These are phyloP conservation scores for Chlamydomonas incerta DNA, from an alignment of 139 green algal genomes.

Conservation along the genomic window DNA sequence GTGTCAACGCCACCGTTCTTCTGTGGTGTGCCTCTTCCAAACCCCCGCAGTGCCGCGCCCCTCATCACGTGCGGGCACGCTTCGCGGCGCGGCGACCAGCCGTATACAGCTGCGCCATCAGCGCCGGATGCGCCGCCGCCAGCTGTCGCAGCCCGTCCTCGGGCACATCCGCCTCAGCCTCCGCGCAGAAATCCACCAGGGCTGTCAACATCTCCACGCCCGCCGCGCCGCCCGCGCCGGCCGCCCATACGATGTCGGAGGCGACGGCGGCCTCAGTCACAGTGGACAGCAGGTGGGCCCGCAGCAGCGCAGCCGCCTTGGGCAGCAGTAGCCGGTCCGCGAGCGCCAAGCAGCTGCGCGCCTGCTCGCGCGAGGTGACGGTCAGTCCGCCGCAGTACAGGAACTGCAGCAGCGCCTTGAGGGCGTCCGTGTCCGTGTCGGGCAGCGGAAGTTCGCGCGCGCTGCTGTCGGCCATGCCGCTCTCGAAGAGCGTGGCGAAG, in stretches of 20 bases:
- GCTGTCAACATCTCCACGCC: neutral
- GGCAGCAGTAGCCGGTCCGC: constrained; percentile 6
- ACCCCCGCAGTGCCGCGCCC: no score
- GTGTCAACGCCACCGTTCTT: no score
- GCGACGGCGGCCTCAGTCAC: neutral
- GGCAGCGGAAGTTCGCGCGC: neutral
- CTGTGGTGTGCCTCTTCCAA: no score
- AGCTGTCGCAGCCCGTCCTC: no score
- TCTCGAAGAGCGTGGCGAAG: neutral
- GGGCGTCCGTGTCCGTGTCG: neutral
- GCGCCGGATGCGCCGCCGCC: no score
- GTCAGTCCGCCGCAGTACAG: neutral
- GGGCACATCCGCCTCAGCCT: no score
- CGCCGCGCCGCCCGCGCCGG: neutral
- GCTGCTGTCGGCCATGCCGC: neutral
- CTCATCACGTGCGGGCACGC: no score
- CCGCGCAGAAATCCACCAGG: neutral
- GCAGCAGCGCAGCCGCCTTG: neutral
- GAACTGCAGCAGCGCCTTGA: neutral
- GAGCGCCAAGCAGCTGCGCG: neutral
- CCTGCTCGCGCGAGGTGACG: neutral
- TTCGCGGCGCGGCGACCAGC: no score
- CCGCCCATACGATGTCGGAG: neutral
- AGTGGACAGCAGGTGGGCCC: neutral
- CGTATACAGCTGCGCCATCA: no score